phyloP scores from a whole-genome alignment of 2,329 filamentous ascomycete genomes.

The Cryoendolithus antarcticus region DNA sequence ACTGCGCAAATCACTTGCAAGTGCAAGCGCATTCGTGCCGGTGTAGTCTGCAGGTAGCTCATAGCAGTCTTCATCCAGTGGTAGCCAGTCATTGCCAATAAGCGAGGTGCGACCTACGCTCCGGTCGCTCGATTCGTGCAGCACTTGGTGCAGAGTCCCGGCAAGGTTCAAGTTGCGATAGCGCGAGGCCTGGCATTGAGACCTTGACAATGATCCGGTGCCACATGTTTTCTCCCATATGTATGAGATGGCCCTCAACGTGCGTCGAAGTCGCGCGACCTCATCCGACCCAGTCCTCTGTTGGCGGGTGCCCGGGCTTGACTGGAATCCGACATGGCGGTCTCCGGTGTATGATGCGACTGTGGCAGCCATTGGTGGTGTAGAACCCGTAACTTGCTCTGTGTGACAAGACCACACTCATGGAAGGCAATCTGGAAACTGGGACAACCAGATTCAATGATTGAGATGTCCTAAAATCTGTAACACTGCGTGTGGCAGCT shows the following conservation, averaged over 20 bases:
- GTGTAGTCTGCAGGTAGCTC: slow-evolving; percentile 25
- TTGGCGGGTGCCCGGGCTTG: slow-evolving; percentile 29
- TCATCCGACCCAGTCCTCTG: slow-evolving; percentile 36
- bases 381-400: slow-evolving; percentile 12
- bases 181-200: too few relatives aligned
- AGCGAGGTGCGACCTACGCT: too few relatives aligned
- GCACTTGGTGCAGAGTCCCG: too few relatives aligned
- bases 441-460: slow-evolving; percentile 1
- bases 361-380: slow-evolving; percentile 33
- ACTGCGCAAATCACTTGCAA: not conserved
- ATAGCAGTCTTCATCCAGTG: too few relatives aligned
- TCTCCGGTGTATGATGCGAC: slow-evolving; percentile 29
- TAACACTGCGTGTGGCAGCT: not conserved
- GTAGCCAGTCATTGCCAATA: too few relatives aligned
- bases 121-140: too few relatives aligned
- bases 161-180: too few relatives aligned
- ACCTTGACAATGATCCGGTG: too few relatives aligned
- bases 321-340: slow-evolving; percentile 29
- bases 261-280: slow-evolving; percentile 4
- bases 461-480: not conserved
- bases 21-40: slow-evolving; percentile 27
- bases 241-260: too few relatives aligned
- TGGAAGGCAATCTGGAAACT: slow-evolving; percentile 18
- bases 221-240: too few relatives aligned
- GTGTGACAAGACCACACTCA: slow-evolving; percentile 19